Conservation (phyloP, 768 basidiomycete genomes). For the Russula lepida region DNA sequence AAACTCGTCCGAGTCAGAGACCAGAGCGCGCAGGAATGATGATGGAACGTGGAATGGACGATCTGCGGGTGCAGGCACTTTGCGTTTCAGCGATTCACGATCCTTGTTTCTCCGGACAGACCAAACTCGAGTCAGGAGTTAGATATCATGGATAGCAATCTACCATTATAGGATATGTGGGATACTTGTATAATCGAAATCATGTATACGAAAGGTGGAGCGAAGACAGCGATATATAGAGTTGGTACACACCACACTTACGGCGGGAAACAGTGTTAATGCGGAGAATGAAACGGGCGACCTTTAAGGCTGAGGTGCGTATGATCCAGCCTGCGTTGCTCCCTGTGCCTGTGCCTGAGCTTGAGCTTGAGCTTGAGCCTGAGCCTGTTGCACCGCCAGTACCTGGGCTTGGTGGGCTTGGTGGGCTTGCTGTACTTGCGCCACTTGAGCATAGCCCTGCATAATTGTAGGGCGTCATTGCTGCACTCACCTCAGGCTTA, state of each 20-base stretch:
- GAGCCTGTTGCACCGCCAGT: conserved; percentile 8
- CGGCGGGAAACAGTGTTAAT: not conserved
- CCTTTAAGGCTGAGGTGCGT: conserved; percentile 4
- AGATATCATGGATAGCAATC: not conserved
- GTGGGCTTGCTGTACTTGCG: conserved; percentile 4
- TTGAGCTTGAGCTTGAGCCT: conserved; percentile 14
- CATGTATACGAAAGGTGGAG: not conserved
- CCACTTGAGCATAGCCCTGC: conserved; percentile 11
- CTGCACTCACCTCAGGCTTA: conserved; percentile 7
- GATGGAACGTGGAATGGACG: too few relatives aligned
- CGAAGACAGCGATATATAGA: not conserved
- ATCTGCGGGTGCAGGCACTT: not conserved
- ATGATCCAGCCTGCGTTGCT: conserved; percentile 10
- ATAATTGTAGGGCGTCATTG: conserved; percentile 1
- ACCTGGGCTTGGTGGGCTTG: conserved; percentile 15
- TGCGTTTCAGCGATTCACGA: not conserved
- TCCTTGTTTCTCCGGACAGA: not conserved
- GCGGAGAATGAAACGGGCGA: not conserved
- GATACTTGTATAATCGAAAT: not conserved
- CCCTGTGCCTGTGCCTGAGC: conserved; percentile 12
- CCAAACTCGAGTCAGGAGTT: not conserved
- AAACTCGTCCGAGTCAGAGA: too few relatives aligned
- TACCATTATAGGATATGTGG: not conserved
- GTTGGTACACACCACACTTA: not conserved
- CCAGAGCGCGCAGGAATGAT: too few relatives aligned